A percentile compares a stretch with the other conserved stretches of the same genome.
Conservation (phyloP, 2,329 filamentous ascomycete species). For the Colletotrichum simmondsii region DNA sequence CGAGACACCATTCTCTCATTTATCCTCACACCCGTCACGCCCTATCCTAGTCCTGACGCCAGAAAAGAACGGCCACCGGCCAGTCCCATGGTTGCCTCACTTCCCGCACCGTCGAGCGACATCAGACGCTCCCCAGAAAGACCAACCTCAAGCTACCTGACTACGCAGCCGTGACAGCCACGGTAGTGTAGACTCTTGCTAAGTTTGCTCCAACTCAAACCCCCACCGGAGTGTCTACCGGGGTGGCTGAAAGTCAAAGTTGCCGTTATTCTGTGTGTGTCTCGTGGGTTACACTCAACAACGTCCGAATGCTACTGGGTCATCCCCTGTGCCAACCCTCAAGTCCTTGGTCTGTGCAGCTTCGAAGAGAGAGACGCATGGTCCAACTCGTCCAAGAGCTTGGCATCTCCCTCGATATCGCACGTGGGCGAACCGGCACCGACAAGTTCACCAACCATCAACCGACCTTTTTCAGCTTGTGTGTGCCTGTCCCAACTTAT, state of each 20-base stretch:
- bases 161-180: too few species aligned
- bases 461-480: not conserved
- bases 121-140: constrained; percentile 13
- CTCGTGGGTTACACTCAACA: not conserved
- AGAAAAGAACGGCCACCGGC: not conserved
- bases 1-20: not conserved
- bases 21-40: not conserved
- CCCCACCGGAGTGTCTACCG: not conserved
- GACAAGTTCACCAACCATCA: not conserved
- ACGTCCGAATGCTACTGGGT: not conserved
- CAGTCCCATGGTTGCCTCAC: not conserved
- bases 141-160: too few species aligned
- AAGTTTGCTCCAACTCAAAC: not conserved
- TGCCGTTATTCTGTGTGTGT: not conserved
- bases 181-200: not conserved
- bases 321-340: not conserved
- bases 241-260: not conserved
- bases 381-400: constrained; percentile 2
- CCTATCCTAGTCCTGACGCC: constrained; percentile 8
- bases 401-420: not conserved
- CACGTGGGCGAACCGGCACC: not conserved
- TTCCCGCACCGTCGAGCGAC: not conserved
- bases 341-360: constrained; percentile 1
- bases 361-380: not conserved
- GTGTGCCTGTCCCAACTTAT: too few species aligned